Percentiles rank a stretch among this genome's conserved stretches.
Conservation (phyloP, 176 grass and related monocot species). For the Puccinellia tenuiflora region DNA sequence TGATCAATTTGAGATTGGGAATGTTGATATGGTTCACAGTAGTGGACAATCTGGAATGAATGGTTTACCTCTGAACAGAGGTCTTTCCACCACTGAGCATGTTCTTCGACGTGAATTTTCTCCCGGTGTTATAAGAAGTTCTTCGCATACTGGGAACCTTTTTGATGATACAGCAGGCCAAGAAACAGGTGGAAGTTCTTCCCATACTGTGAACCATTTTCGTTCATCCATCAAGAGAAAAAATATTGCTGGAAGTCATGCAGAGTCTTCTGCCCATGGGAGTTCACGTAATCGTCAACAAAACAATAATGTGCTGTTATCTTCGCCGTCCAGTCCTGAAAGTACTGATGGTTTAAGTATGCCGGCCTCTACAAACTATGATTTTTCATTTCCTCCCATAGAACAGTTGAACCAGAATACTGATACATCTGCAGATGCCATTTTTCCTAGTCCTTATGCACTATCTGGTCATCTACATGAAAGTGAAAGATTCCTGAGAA, state of each 20-base stretch:
- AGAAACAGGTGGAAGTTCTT: constrained; percentile 23
- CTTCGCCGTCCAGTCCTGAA: constrained; percentile 12
- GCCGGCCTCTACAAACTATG: constrained; percentile 21
- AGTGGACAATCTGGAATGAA: constrained; percentile 23
- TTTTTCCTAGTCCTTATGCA: constrained; percentile 30
- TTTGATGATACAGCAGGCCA: constrained; percentile 16
- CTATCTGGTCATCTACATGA: constrained; percentile 24
- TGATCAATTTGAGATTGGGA: constrained; percentile 41
- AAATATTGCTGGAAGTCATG: constrained; percentile 34
- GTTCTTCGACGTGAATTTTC: constrained; percentile 17
- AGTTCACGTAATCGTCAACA: constrained; percentile 22
- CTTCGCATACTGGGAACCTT: constrained; percentile 3
- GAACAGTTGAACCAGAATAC: constrained; percentile 29
- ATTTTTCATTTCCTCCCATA: constrained; percentile 12
- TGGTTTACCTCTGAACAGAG: constrained; percentile 21
- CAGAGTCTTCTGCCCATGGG: constrained; percentile 51
- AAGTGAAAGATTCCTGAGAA: constrained; percentile 30
- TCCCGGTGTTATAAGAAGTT: constrained; percentile 7
- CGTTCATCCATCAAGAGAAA: constrained; percentile 48
- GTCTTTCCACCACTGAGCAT: constrained; percentile 10
- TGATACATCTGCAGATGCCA: not conserved
- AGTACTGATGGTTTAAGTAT: constrained; percentile 28
- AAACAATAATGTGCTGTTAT: constrained; percentile 26
- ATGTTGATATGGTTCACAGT: constrained; percentile 26
- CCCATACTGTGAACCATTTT: not conserved